Percentiles rank a stretch among this genome's conserved stretches.
phyloP scores from a whole-genome alignment of 352 stramenopile species.

The Phytophthora uliginosa region DNA sequence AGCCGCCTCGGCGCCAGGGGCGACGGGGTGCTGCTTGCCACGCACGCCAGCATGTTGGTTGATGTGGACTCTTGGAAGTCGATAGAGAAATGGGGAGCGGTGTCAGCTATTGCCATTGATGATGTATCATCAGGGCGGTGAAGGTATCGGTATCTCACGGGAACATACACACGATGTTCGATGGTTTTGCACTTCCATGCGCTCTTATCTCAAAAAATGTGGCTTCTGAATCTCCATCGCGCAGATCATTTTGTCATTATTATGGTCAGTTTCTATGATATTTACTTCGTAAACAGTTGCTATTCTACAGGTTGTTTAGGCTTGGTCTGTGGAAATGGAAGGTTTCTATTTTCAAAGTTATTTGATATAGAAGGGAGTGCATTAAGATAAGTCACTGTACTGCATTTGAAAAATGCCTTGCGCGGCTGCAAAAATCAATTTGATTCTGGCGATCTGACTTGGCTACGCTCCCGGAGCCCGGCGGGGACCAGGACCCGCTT shows the following conservation, averaged over 20 bases:
- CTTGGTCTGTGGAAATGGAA: not conserved
- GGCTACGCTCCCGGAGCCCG: conserved; percentile 7
- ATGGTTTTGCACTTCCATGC: conserved; percentile 34
- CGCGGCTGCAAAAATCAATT: conserved; percentile 26
- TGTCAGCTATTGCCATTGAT: conserved; percentile 11
- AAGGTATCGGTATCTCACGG: conserved; percentile 34
- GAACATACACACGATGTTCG: conserved; percentile 18
- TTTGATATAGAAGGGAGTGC: not conserved
- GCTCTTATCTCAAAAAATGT: conserved; percentile 23
- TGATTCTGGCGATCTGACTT: conserved; percentile 29
- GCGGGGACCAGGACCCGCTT: not conserved
- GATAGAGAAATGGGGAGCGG: conserved; percentile 25
- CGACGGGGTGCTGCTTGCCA: conserved; percentile 16
- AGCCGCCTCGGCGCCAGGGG: conserved; percentile 4
- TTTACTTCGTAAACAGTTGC: not conserved
- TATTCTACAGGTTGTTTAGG: not conserved
- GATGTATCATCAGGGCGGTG: conserved; percentile 38
- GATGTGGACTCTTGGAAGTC: conserved; percentile 7
- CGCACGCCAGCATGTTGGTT: conserved; percentile 38
- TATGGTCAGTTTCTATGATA: not conserved
- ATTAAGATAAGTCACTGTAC: not conserved
- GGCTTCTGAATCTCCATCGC: not conserved
- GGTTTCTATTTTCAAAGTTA: not conserved
- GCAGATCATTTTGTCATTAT: not conserved
- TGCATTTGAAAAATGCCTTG: not conserved